phyloP scores from a whole-genome alignment of 345 rosid species.

The Toxicodendron radicans region DNA sequence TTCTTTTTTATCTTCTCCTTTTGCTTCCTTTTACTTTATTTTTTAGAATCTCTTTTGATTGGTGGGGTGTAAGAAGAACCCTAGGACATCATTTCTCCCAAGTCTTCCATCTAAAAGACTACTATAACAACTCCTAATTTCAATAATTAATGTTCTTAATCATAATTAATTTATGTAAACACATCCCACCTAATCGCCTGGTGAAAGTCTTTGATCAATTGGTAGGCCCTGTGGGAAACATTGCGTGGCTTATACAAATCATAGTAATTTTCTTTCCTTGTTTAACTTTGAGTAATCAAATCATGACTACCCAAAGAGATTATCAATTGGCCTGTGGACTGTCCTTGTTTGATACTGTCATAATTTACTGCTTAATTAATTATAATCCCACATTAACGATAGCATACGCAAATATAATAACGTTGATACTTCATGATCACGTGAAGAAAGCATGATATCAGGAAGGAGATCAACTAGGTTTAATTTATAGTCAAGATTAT shows the following conservation, averaged over 20 bases:
- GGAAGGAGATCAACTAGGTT: not conserved
- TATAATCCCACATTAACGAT: no score
- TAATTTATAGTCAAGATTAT: no score
- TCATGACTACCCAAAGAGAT: constrained; percentile 11
- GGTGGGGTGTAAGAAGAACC: constrained; percentile 21
- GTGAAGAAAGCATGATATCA: constrained; percentile 13
- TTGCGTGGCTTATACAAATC: constrained; percentile 23
- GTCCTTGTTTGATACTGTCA: no score
- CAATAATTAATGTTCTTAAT: not conserved
- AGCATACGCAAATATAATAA: not conserved
- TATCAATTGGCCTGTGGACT: no score
- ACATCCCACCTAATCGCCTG: not conserved
- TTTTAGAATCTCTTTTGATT: constrained; percentile 13
- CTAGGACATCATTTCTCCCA: constrained; percentile 10
- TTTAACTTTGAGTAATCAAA: constrained; percentile 16
- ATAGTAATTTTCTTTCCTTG: constrained; percentile 9
- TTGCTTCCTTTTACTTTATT: not conserved
- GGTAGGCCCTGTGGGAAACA: constrained; percentile 20
- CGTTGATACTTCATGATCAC: not conserved
- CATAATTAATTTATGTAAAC: no score
- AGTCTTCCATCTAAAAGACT: not conserved
- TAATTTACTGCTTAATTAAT: no score
- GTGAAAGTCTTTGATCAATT: not conserved
- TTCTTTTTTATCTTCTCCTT: constrained; percentile 1
- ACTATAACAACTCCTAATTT: not conserved